Evolutionary conservation across 2,329 filamentous ascomycete species (phyloP), one percentile per base, ranked within the genome.

Genomic region (Monosporascus cannonballus): DNA sequence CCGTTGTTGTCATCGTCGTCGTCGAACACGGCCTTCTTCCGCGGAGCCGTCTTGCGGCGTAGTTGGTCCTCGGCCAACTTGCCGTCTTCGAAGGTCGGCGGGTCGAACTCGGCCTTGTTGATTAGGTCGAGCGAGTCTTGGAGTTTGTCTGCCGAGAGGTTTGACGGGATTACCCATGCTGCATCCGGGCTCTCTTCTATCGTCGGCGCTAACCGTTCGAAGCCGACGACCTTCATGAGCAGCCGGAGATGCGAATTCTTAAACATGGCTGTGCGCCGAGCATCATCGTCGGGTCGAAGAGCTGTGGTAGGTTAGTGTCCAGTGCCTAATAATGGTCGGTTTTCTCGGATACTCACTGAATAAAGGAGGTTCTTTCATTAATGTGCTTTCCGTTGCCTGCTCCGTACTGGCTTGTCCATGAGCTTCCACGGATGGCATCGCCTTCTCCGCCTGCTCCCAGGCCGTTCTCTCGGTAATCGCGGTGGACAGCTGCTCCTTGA

Each of bases 161-260:
- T 71, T 1, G 83, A 77, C 0, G 91, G 88, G 41, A 97, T 77
- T 44, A 89, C 73, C 94, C 94, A 97, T 1, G 78, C 75, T 2
- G 88, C 86, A 53, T 93, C 87, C 1, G 81, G 78, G 3, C 89
- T 85, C 64, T 96, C 89, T 42, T 90, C 85, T 3, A 76, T 62
- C 0, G 69, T 69, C 1, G 76, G 73, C 0, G 71, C 69, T 8
- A 79, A 69, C 4, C 85, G 78, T 62, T 87, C 78, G 56, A 95
- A 81, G 1, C 88, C 89, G 18, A 87, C 76, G 0, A 94, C 77
- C 1, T 78, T 86, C 80, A 97, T 87, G 3, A 99, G 79, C 2
- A 97, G 83, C 36, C 92, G 87, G 2, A 97, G 78, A 63, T 93
- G 86, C 9, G 89, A 85, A 69, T 97, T 95, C 66, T 90, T 95